These are phyloP conservation scores for Myxozyma lipomycoides DNA, from an alignment of 805 yeast species.

Conservation along the genomic window DNA sequence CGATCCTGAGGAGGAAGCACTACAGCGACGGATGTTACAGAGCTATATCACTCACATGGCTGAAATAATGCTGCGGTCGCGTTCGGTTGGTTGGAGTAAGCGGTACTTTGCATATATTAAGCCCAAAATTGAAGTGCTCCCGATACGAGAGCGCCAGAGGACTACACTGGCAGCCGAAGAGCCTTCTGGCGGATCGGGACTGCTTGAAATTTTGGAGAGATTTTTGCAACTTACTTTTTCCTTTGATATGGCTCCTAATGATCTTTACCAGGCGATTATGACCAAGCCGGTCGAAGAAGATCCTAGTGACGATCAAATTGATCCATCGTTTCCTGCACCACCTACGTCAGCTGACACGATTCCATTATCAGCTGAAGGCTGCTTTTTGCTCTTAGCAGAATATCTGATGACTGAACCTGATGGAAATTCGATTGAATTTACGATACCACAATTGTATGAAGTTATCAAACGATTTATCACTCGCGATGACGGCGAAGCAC, in stretches of 20 bases:
- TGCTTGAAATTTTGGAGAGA: constrained; percentile 40
- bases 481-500: constrained; percentile 29
- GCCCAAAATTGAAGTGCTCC: constrained; percentile 32
- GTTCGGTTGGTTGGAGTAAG: constrained; percentile 34
- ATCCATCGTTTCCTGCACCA: constrained; percentile 35
- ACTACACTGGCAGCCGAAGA: constrained; percentile 29
- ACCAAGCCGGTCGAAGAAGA: constrained; percentile 36
- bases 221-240: constrained; percentile 52
- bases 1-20: constrained; percentile 42
- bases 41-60: constrained; percentile 56
- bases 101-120: constrained; percentile 37
- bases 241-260: constrained; percentile 57
- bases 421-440: constrained; percentile 12
- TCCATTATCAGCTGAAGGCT: constrained; percentile 36
- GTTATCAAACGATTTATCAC: constrained; percentile 27
- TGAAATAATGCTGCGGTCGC: constrained; percentile 40
- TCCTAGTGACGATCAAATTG: constrained; percentile 39
- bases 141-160: constrained; percentile 31
- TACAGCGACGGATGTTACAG: constrained; percentile 60
- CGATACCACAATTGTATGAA: constrained; percentile 26
- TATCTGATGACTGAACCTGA: constrained; percentile 28
- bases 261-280: constrained; percentile 42
- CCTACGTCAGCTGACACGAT: constrained; percentile 18
- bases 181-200: background rate
- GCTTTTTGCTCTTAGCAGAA: constrained; percentile 36